These are phyloP conservation scores for Fusarium anguioides DNA, from an alignment of 2,329 filamentous ascomycete genomes.

Conservation along the genomic window DNA sequence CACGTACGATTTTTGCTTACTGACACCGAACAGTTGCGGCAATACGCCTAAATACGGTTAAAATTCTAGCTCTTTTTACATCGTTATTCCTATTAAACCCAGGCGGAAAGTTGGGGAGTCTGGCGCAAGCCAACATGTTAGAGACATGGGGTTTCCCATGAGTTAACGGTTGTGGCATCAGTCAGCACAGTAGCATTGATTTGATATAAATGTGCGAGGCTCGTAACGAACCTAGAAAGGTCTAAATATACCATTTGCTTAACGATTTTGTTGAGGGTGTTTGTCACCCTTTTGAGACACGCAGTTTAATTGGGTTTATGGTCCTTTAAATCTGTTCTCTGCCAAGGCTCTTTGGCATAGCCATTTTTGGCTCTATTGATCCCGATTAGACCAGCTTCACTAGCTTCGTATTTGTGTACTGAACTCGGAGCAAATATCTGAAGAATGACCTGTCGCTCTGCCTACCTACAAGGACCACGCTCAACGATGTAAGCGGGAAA, in stretches of 20 bases:
- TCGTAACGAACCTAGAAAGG: neutral
- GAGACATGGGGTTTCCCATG: conserved; percentile 7
- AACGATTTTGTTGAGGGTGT: neutral
- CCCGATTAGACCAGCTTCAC: too few relatives aligned
- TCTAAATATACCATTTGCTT: neutral
- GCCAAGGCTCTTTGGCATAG: neutral
- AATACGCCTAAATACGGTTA: conserved; percentile 47
- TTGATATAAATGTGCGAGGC: neutral
- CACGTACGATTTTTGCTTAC: conserved; percentile 20
- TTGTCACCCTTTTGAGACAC: neutral
- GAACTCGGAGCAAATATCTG: too few relatives aligned
- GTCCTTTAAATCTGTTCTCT: neutral
- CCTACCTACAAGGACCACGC: neutral
- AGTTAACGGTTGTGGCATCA: conserved; percentile 13
- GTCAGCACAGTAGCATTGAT: neutral
- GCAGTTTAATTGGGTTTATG: neutral
- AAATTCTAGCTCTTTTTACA: neutral
- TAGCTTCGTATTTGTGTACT: too few relatives aligned
- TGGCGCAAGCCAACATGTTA: conserved; percentile 5
- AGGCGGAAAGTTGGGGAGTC: conserved; percentile 9
- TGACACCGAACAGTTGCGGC: conserved; percentile 46
- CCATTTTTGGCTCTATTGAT: too few relatives aligned
- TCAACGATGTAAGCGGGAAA: neutral
- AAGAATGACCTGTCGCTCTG: too few relatives aligned
- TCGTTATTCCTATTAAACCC: conserved; percentile 9